Base-by-base conservation (phyloP, 257 asterid species). In the Nicotiana tomentosiformis region DNA sequence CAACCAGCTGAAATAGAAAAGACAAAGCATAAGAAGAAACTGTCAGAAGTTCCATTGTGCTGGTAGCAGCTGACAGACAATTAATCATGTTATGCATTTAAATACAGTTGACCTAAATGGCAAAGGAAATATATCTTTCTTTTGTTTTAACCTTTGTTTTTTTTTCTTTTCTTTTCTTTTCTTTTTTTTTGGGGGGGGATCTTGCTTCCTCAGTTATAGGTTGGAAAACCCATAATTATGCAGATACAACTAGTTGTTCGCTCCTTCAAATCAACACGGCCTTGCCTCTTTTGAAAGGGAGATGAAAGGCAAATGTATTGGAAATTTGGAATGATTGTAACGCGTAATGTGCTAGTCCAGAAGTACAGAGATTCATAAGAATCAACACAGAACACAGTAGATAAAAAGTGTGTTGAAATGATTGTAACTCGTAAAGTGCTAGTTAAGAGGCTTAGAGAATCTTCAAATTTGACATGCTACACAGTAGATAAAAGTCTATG, bases 1-100 rank as follows among this genome's bases (percentile, higher is more conserved):
- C 99, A 88, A 87, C 92, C 86, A 96, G 93, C 99, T 96, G 89
- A 56, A 86, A 85, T 77, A 83, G 53, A 82, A 69, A 80, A 61
- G 12, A 76, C 81, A 62, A 53, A n/a, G 23, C 80, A 29, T 43
- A 81, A 66, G 26, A 78, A 23, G 18, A 26, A 62, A 58, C 17
- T 33, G 82, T 23, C 32, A 60, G 55, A 70, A 74, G 26, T 74
- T 49, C 79, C 61, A 23, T 7, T 49, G 62, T 11, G 9, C 62
- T 49, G 26, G 23, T 74, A 74, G 26, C 80, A 23, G 62, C 62
- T 49, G 80, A 46, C 26, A 23, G 62, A 49, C 61, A 74, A 49
- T 74, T 74, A 74, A 43, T 26, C 16, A 26, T 49, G 12, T 1
- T 49, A 74, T 8, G 43, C 80, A 74, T 49, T 23, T 49, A 49